Evolutionary conservation across 179 eudicot species (phyloP).

Genomic region (Monotropa hypopitys): DNA sequence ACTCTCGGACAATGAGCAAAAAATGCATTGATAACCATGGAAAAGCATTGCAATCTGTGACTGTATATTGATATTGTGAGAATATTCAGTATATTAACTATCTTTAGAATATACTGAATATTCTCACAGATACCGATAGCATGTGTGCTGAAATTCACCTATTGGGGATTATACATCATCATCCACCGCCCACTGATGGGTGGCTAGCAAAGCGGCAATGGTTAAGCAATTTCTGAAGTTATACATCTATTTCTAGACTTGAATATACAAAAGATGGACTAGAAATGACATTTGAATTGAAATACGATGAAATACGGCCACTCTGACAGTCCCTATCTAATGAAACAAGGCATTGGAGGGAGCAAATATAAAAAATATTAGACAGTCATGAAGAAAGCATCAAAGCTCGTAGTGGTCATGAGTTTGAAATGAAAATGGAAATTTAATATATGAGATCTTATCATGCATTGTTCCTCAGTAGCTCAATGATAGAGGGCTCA

Average conservation of each 20-base stretch:
- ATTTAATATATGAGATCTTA: not conserved
- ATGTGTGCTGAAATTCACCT: not conserved
- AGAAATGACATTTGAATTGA: not conserved
- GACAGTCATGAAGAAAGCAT: not conserved
- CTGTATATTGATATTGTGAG: not conserved
- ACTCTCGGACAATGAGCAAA: not conserved
- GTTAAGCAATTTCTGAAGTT: not conserved
- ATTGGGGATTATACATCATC: too few species aligned
- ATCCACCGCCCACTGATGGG: too few species aligned
- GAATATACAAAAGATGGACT: not conserved
- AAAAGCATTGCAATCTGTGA: not conserved
- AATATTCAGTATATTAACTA: too few species aligned
- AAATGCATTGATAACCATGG: not conserved
- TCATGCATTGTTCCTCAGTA: not conserved
- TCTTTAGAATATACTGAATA: too few species aligned
- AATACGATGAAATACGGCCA: not conserved
- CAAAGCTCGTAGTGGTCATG: not conserved
- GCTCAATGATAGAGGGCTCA: not conserved
- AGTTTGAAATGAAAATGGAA: not conserved
- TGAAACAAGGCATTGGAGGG: not conserved
- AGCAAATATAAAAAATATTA: not conserved
- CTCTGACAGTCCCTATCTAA: not conserved
- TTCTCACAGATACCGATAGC: not conserved
- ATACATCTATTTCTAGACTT: not conserved
- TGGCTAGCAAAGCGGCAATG: not conserved